A percentile compares a stretch with the other conserved stretches of the same genome.
These are phyloP conservation scores for Ambrosia artemisiifolia DNA, from an alignment of 129 eudicot species.

Conservation along the genomic window DNA sequence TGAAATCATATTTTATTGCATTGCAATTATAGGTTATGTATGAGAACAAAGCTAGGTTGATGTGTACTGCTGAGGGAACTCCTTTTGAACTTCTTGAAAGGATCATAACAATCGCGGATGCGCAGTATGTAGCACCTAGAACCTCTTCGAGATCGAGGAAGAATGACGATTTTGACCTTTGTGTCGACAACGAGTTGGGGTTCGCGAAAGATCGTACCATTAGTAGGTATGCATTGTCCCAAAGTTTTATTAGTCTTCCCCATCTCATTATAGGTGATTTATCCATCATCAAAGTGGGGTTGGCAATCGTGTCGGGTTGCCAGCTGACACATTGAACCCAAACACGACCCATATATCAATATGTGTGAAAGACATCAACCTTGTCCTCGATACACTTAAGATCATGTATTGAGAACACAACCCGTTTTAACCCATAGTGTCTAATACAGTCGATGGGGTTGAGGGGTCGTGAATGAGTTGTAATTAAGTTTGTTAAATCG, in stretches of 20 bases:
- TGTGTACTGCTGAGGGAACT: conserved; percentile 82
- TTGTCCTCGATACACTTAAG: not conserved
- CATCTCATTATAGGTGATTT: not conserved
- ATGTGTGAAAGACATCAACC: not conserved
- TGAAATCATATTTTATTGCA: not conserved
- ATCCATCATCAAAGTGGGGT: not conserved
- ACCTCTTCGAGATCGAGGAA: conserved; percentile 85
- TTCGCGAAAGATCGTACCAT: conserved; percentile 95
- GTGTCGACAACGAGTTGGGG: conserved; percentile 89
- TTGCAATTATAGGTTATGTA: conserved; percentile 66
- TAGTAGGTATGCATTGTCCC: conserved; percentile 50
- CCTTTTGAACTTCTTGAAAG: conserved; percentile 72
- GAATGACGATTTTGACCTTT: conserved; percentile 68
- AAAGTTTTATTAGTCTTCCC: not conserved
- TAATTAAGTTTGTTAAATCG: not conserved
- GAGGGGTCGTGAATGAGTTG: not conserved
- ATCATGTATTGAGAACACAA: not conserved
- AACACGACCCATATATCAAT: not conserved
- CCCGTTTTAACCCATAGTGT: not conserved
- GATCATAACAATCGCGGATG: conserved; percentile 73
- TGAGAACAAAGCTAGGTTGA: conserved; percentile 67
- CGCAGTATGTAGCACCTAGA: conserved; percentile 64
- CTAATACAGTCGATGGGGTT: not conserved
- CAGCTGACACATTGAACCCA: not conserved
- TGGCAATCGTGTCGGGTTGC: not conserved